Evolutionary conservation across 352 stramenopile species (phyloP).

Genomic region (Phytophthora sp.): DNA sequence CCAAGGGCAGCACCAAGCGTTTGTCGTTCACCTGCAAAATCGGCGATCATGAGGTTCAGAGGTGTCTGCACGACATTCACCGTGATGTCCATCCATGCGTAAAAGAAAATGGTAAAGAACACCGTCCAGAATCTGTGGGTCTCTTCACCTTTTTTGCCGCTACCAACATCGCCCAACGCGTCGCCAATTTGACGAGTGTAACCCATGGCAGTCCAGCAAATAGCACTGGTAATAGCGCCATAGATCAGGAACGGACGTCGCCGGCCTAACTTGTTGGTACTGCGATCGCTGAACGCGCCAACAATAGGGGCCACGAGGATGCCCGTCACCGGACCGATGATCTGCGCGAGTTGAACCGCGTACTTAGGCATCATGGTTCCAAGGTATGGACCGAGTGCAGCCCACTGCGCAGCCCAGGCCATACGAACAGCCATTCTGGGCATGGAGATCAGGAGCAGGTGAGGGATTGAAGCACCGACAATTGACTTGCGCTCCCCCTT

Average conservation of each 20-base stretch:
- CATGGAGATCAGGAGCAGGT: conserved; percentile 31
- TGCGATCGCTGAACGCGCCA: conserved; percentile 31
- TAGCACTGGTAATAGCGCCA: conserved; percentile 22
- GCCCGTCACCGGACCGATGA: conserved; percentile 26
- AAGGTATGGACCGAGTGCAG: conserved; percentile 29
- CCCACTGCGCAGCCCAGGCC: conserved; percentile 30
- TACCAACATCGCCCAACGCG: conserved; percentile 22
- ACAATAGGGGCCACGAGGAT: conserved; percentile 28
- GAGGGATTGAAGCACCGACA: conserved; percentile 26
- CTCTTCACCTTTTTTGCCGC: conserved; percentile 26
- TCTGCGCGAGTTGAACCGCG: conserved; percentile 30
- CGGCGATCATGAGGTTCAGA: conserved; percentile 23
- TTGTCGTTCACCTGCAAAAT: conserved; percentile 30
- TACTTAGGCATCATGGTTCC: conserved; percentile 36
- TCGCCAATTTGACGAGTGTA: conserved; percentile 57
- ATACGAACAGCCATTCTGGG: conserved; percentile 34
- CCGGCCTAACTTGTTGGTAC: conserved; percentile 27
- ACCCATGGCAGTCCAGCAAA: conserved; percentile 62
- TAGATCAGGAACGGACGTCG: conserved; percentile 34
- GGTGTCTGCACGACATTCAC: conserved; percentile 33
- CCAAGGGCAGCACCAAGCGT: conserved; percentile 24
- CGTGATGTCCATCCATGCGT: conserved; percentile 36
- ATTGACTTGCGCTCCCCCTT: conserved; percentile 19
- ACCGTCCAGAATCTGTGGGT: conserved; percentile 29
- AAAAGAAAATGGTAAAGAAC: conserved; percentile 35